A percentile compares a stretch with the other conserved stretches of the same genome.
phyloP scores from a whole-genome alignment of 2,329 filamentous ascomycete species.

The Fusarium xyrophilum region DNA sequence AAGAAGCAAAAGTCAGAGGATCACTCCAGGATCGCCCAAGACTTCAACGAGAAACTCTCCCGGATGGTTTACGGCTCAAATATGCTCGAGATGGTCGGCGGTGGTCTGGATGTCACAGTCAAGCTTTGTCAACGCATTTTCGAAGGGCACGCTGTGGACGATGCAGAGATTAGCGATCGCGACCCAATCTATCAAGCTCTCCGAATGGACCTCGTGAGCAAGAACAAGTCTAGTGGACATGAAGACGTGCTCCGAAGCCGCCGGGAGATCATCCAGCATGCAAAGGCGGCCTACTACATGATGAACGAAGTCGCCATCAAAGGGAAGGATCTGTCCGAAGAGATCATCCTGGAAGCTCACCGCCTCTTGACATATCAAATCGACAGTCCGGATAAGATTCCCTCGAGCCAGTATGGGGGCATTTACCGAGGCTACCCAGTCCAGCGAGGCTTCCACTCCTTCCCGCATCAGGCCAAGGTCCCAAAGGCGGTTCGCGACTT shows the following conservation, averaged over 20 bases:
- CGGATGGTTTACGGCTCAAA: background rate
- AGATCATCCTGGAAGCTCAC: accelerated
- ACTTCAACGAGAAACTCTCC: accelerated
- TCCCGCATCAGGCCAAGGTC: accelerated
- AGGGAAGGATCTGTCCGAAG: background rate
- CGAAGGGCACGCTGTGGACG: too few relatives aligned
- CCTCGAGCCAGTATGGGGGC: accelerated
- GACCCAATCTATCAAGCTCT: accelerated
- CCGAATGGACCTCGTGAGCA: accelerated
- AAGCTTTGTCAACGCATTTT: background rate
- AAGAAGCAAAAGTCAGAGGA: too few relatives aligned
- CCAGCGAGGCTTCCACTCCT: background rate
- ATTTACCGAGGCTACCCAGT: accelerated
- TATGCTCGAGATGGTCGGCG: background rate
- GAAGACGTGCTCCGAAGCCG: background rate
- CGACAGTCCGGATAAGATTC: accelerated
- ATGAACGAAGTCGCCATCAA: background rate
- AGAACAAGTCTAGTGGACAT: accelerated
- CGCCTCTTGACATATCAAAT: background rate
- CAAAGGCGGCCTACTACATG: accelerated
- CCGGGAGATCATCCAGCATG: accelerated
- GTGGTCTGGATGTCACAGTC: accelerated
- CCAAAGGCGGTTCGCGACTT: conserved; percentile 30
- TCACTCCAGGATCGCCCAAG: accelerated
- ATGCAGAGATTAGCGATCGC: accelerated